A percentile compares a stretch with the other conserved stretches of the same genome.
Conservation (phyloP, 202 grass and related monocot species). For the Miscanthus sacchariflorus region DNA sequence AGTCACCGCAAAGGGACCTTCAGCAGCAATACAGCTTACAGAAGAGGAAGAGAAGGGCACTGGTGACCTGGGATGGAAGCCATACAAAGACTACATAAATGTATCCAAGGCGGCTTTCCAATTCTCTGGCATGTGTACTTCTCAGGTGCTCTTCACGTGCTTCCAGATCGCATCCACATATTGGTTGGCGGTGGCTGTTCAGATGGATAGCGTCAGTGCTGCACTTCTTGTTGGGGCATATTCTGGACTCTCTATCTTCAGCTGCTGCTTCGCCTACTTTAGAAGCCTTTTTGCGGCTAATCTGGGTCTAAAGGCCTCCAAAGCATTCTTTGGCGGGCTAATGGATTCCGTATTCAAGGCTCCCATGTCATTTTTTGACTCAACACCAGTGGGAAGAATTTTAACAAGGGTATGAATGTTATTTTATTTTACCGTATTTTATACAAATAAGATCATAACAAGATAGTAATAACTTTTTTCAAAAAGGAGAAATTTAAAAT, state of each 20-base stretch:
- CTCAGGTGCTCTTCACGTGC: conserved; percentile 55
- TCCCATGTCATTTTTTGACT: conserved; percentile 95
- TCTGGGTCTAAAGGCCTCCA: conserved; percentile 84
- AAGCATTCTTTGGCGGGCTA: conserved; percentile 73
- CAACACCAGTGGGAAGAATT: conserved; percentile 93
- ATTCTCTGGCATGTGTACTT: conserved; percentile 50
- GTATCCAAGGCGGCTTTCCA: conserved; percentile 64
- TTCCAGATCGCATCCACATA: conserved; percentile 80
- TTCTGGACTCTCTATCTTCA: conserved; percentile 68
- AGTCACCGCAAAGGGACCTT: conserved; percentile 47
- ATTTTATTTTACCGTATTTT: not conserved
- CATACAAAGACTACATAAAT: conserved; percentile 78
- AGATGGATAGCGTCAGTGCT: conserved; percentile 57
- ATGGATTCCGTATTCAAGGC: conserved; percentile 91
- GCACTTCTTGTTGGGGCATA: conserved; percentile 83
- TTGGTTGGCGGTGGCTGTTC: conserved; percentile 81
- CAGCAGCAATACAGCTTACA: conserved; percentile 64
- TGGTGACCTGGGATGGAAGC: conserved; percentile 94
- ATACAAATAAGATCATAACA: conserved; percentile 16
- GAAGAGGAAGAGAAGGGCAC: conserved; percentile 79
- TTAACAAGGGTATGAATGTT: conserved; percentile 73
- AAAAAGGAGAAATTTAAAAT: not conserved
- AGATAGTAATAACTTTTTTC: not conserved
- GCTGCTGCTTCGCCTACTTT: conserved; percentile 74
- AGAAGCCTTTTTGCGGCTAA: conserved; percentile 60